These are phyloP conservation scores for Betula pendula DNA, from an alignment of 306 rosid species.

Conservation along the genomic window DNA sequence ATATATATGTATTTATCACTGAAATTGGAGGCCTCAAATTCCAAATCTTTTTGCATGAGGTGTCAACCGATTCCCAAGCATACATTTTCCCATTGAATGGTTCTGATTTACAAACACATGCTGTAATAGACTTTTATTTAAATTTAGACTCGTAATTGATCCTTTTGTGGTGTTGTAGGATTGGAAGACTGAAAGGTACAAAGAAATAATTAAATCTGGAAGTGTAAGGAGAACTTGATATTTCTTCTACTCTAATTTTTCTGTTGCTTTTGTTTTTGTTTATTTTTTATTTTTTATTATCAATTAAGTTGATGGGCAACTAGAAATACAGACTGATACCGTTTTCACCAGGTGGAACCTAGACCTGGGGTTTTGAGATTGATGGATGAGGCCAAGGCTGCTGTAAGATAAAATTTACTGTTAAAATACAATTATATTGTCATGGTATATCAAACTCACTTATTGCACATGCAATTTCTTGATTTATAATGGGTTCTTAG, in stretches of 20 bases:
- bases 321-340: neutral
- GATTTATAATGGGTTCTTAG: conserved; percentile 13
- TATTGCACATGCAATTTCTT: conserved; percentile 17
- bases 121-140: neutral
- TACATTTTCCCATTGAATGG: neutral
- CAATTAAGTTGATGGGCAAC: conserved; percentile 6
- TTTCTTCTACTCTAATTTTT: conserved; percentile 13
- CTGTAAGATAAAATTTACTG: conserved; percentile 58
- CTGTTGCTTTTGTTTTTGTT: conserved; percentile 3
- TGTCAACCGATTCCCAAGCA: neutral
- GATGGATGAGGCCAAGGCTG: conserved; percentile 90
- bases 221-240: conserved; percentile 53
- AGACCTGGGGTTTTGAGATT: conserved; percentile 93
- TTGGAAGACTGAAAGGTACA: conserved; percentile 97
- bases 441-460: conserved; percentile 7
- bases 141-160: conserved; percentile 11
- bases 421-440: conserved; percentile 22
- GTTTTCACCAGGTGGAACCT: conserved; percentile 70
- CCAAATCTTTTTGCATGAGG: neutral
- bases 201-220: conserved; percentile 95
- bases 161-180: conserved; percentile 54
- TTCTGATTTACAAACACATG: neutral
- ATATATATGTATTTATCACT: neutral
- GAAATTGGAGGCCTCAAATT: neutral
- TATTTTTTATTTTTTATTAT: no score